These are phyloP conservation scores for Pugionium cornutum DNA, from an alignment of 345 rosid species.

Conservation along the genomic window DNA sequence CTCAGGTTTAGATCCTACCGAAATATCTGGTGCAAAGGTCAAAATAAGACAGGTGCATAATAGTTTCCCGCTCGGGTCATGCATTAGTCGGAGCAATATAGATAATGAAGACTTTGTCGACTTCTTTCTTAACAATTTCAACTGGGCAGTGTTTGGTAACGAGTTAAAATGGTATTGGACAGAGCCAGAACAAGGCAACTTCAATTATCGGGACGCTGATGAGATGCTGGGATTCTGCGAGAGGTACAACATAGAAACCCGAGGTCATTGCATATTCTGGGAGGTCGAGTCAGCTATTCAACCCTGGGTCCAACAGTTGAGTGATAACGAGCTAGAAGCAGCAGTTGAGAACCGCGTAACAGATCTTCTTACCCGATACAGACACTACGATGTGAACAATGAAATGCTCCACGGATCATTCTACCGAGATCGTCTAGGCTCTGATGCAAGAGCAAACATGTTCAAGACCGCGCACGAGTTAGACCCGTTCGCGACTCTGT, in stretches of 20 bases:
- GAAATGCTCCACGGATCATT: slow-evolving; percentile 98
- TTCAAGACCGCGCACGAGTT: slow-evolving; percentile 70
- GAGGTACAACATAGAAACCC: slow-evolving; percentile 53
- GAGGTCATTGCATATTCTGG: slow-evolving; percentile 99
- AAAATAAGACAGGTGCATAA: slow-evolving; percentile 66
- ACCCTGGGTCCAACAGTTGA: slow-evolving; percentile 70
- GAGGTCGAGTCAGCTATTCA: slow-evolving; percentile 82
- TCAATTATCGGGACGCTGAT: slow-evolving; percentile 85
- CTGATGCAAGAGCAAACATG: slow-evolving; percentile 64
- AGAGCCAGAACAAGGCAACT: slow-evolving; percentile 71
- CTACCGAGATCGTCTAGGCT: slow-evolving; percentile 64
- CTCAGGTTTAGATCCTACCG: slow-evolving; percentile 47
- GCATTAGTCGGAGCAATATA: slow-evolving; percentile 74
- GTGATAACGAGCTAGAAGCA: slow-evolving; percentile 49
- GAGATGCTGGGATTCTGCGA: slow-evolving; percentile 76
- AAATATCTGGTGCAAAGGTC: slow-evolving; percentile 53
- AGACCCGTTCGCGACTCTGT: slow-evolving; percentile 69
- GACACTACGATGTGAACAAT: slow-evolving; percentile 93
- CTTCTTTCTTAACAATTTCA: slow-evolving; percentile 72
- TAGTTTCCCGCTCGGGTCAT: slow-evolving; percentile 81
- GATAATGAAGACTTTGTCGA: slow-evolving; percentile 90
- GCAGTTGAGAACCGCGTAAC: slow-evolving; percentile 74
- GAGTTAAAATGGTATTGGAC: slow-evolving; percentile 99
- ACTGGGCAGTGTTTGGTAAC: slow-evolving; percentile 94
- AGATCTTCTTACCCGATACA: slow-evolving; percentile 74